These are phyloP conservation scores for Calonectria henricotiae DNA, from an alignment of 2,329 filamentous ascomycete species.

Conservation along the genomic window DNA sequence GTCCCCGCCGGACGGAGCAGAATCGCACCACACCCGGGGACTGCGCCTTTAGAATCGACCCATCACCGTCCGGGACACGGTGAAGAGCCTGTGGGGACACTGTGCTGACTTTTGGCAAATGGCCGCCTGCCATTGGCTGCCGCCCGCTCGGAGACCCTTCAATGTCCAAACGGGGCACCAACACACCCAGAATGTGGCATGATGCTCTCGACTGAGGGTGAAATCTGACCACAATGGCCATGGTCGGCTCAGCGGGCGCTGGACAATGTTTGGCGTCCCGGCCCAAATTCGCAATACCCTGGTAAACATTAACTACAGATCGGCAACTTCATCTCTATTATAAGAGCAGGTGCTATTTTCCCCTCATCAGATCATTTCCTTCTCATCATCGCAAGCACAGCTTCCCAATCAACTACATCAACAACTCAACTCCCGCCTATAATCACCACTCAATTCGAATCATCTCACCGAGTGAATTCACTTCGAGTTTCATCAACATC, in stretches of 20 bases:
- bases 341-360: constrained; percentile 47
- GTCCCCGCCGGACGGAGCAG: constrained; percentile 50
- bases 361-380: constrained; percentile 40
- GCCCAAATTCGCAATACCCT: constrained; percentile 39
- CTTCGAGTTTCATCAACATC: constrained; percentile 32
- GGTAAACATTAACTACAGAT: constrained; percentile 32
- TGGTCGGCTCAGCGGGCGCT: constrained; percentile 44
- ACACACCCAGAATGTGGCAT: constrained; percentile 44
- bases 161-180: constrained; percentile 41
- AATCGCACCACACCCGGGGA: constrained; percentile 50
- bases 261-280: constrained; percentile 44
- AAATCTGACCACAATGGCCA: constrained; percentile 53
- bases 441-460: constrained; percentile 47
- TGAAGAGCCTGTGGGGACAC: constrained; percentile 28
- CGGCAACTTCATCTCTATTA: constrained; percentile 45
- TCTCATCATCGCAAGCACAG: constrained; percentile 48
- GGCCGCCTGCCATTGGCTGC: constrained; percentile 40
- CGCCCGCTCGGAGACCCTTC: constrained; percentile 25
- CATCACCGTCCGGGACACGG: constrained; percentile 45
- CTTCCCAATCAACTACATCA: constrained; percentile 38
- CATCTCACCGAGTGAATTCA: constrained; percentile 39
- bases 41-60: constrained; percentile 48
- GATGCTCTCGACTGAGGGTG: constrained; percentile 48
- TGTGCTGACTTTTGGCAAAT: constrained; percentile 47
- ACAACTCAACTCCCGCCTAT: constrained; percentile 45